These are phyloP conservation scores for Amaranthus tricolor DNA, from an alignment of 179 eudicot genomes.

Conservation along the genomic window DNA sequence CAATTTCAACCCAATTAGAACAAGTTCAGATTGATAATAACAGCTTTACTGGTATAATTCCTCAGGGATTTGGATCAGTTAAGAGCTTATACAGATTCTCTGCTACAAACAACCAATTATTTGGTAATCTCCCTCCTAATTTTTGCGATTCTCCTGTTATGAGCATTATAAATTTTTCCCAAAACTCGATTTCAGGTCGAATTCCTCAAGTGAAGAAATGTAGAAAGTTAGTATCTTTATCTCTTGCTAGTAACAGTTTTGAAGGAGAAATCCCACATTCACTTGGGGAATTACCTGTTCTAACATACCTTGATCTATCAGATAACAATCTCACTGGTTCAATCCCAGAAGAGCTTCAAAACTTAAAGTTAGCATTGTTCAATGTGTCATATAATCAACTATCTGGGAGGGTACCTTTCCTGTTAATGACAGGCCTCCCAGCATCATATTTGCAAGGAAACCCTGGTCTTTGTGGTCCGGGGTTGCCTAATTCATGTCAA, in stretches of 20 bases:
- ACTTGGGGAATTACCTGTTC: slow-evolving; percentile 69
- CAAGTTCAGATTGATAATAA: slow-evolving; percentile 95
- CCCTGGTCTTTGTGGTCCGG: slow-evolving; percentile 67
- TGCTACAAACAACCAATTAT: slow-evolving; percentile 61
- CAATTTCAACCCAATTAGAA: slow-evolving; percentile 62
- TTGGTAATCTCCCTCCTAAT: slow-evolving; percentile 68
- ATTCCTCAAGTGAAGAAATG: slow-evolving; percentile 70
- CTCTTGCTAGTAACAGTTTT: slow-evolving; percentile 68
- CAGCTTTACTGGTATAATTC: slow-evolving; percentile 62
- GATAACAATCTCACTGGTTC: slow-evolving; percentile 71
- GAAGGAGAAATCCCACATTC: slow-evolving; percentile 68
- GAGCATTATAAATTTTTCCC: slow-evolving; percentile 77
- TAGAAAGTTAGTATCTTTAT: slow-evolving; percentile 63
- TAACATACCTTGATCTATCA: slow-evolving; percentile 90
- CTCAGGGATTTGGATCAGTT: slow-evolving; percentile 66
- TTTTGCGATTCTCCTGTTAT: slow-evolving; percentile 83
- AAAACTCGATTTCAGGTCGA: slow-evolving; percentile 56
- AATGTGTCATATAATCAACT: slow-evolving; percentile 76
- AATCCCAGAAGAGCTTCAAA: slow-evolving; percentile 72
- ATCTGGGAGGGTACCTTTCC: slow-evolving; percentile 65
- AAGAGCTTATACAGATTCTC: slow-evolving; percentile 73
- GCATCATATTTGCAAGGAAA: slow-evolving; percentile 88
- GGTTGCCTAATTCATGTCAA: slow-evolving; percentile 56
- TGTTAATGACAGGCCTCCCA: slow-evolving; percentile 67
- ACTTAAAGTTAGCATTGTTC: slow-evolving; percentile 79